A percentile compares a stretch with the other conserved stretches of the same genome.
Conservation (phyloP, 1,284 basidiomycete species). For the Apiotrichum mycotoxinovorans region DNA sequence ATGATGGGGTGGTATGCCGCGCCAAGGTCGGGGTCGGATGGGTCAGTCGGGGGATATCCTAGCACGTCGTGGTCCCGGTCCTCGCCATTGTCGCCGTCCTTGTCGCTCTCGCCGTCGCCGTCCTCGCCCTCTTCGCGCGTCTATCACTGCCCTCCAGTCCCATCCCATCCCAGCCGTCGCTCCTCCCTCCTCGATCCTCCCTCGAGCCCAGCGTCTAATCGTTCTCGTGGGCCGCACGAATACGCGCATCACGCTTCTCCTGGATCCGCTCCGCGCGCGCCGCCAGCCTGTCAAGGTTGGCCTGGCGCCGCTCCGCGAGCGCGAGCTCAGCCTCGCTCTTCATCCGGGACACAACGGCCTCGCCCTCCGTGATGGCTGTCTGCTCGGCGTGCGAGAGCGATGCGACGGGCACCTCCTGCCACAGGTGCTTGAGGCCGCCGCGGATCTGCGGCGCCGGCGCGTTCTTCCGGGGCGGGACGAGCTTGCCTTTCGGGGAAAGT, state of each 20-base stretch:
- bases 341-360: not conserved
- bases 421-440: slow-evolving; percentile 19
- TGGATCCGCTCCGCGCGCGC: not conserved
- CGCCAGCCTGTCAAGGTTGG: not conserved
- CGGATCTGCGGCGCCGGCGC: slow-evolving; percentile 21
- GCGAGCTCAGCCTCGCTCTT: not conserved
- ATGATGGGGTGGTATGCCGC: not conserved
- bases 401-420: slow-evolving; percentile 16
- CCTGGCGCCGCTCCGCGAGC: not conserved
- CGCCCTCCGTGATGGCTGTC: not conserved
- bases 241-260: not conserved
- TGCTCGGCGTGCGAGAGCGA: slow-evolving; percentile 1
- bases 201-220: not conserved
- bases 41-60: not conserved
- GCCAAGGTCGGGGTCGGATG: not conserved
- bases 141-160: no score
- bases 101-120: not conserved
- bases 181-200: not conserved
- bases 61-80: not conserved
- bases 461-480: not conserved
- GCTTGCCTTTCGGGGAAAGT: slow-evolving; percentile 6
- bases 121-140: no score
- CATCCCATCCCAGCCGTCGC: no score
- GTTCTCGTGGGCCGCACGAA: not conserved
- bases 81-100: not conserved